Evolutionary conservation across 2,329 filamentous ascomycete species (phyloP), one percentile per base, ranked within the genome.

Genomic region (Pseudodiploospora longispora): DNA sequence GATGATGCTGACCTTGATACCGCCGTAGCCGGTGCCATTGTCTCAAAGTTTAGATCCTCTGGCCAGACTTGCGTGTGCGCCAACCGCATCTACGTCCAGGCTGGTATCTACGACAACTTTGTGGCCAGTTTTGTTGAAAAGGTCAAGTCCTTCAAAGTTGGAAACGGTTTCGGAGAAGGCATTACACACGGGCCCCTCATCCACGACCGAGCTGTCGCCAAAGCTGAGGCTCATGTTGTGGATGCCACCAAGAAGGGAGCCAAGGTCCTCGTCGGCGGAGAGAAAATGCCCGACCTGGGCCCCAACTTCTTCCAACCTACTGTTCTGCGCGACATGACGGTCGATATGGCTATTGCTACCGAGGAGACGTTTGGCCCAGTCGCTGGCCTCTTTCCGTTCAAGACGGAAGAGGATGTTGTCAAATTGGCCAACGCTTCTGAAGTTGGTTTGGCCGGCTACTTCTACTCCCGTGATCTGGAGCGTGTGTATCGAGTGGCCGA

Each of bases 361-460:
- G 91, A 97, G 65, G 93, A 98, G 72, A 98, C 91, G 0, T 98
- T 98, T 61, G 93, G 93, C 0, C 93, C 93, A 3, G 85, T 97
- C 0, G 91, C 90, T 0, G 91, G 86, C 1, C 67, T 97, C 10
- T 96, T 96, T 71, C 76, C 82, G 40, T 98, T 97, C 60, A 78
- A 87, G 38, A 88, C 83, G 0, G 93, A 97, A 67, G 82, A 85
- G 42, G 90, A 97, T 57, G 93, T 95, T 5, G 80, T 97, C 30
- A 72, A 77, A 50, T 68, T 91, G 52, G 91, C 93, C 4, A 98
- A 98, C 65, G 66, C 70, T 36, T 74, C 87, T 1, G 82, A 91
- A 42, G 90, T 97, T 33, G 93, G 93, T 1, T 74, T 98, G 32
- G 93, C 91, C 0, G 91, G 87, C 1, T 97, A 97, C 69, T 95